Percentiles rank a stretch among this genome's conserved stretches.
These are phyloP conservation scores for Chamaenerion angustifolium DNA, from an alignment of 345 rosid species.

Conservation along the genomic window DNA sequence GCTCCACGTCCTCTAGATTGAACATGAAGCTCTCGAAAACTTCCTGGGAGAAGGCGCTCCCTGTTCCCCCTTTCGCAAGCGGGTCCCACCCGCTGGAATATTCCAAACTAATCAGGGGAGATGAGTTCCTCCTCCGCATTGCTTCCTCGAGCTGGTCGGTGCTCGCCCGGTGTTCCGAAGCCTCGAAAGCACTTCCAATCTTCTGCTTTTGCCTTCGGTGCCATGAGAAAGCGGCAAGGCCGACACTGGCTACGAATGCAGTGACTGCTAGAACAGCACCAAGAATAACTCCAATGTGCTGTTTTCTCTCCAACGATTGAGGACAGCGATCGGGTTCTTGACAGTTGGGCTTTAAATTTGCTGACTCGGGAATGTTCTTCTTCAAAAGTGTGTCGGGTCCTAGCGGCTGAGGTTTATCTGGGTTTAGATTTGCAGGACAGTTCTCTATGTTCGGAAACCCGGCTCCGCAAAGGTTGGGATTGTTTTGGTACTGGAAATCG, in stretches of 20 bases:
- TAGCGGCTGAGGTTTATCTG: constrained; percentile 55
- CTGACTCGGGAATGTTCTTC: constrained; percentile 54
- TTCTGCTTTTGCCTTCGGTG: constrained; percentile 58
- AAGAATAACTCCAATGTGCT: constrained; percentile 27
- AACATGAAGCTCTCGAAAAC: constrained; percentile 82
- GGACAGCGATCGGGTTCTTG: constrained; percentile 20
- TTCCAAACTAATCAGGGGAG: constrained; percentile 76
- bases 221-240: constrained; percentile 38
- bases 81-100: constrained; percentile 96
- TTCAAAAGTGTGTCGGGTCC: constrained; percentile 26
- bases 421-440: constrained; percentile 27
- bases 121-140: constrained; percentile 35
- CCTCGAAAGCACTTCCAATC: constrained; percentile 45
- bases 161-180: constrained; percentile 51
- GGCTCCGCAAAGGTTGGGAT: constrained; percentile 60
- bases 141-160: constrained; percentile 50
- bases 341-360: constrained; percentile 38
- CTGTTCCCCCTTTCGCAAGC: constrained; percentile 39
- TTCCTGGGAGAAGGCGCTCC: constrained; percentile 56
- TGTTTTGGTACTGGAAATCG: constrained; percentile 67
- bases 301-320: constrained; percentile 11
- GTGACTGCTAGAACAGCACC: constrained; percentile 34
- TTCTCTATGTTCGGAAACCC: constrained; percentile 40
- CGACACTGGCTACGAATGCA: constrained; percentile 19
- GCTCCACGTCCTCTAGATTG: constrained; percentile 85